These are phyloP conservation scores for Xylaria sp. DNA, from an alignment of 2,329 filamentous ascomycete genomes.

Conservation along the genomic window DNA sequence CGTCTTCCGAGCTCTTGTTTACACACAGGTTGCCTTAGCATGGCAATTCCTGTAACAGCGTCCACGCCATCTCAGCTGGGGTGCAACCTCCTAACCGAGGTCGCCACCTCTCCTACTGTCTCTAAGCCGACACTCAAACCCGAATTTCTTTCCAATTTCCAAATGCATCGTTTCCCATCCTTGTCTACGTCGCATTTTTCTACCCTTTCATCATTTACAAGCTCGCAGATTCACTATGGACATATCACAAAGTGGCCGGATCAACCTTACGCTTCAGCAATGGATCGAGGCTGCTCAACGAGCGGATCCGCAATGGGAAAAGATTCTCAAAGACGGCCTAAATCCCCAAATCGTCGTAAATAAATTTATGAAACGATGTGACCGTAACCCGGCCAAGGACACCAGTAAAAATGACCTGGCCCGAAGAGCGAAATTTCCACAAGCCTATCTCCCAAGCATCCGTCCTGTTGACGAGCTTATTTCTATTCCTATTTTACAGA, in stretches of 20 bases:
- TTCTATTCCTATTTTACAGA: slow-evolving; percentile 45
- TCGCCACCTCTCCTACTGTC: no score
- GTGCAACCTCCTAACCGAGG: no score
- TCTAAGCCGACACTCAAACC: no score
- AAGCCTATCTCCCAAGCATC: slow-evolving; percentile 45
- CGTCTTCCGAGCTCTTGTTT: no score
- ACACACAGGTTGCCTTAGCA: no score
- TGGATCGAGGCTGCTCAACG: background rate
- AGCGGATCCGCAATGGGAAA: background rate
- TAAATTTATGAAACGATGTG: slow-evolving; percentile 1
- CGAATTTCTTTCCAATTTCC: no score
- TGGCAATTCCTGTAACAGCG: no score
- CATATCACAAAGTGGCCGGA: background rate
- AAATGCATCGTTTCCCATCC: background rate
- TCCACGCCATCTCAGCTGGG: no score
- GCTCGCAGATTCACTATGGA: slow-evolving; percentile 11
- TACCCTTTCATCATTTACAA: background rate
- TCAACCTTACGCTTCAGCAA: background rate
- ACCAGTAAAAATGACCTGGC: background rate
- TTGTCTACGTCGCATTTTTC: background rate
- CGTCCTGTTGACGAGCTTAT: slow-evolving; percentile 38
- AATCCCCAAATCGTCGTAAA: background rate
- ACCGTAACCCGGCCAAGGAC: background rate
- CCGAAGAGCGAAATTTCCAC: slow-evolving; percentile 34
- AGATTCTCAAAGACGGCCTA: slow-evolving; percentile 10